These are phyloP conservation scores for Leucocoprinus sp. DNA, from an alignment of 768 basidiomycete genomes.

Conservation along the genomic window DNA sequence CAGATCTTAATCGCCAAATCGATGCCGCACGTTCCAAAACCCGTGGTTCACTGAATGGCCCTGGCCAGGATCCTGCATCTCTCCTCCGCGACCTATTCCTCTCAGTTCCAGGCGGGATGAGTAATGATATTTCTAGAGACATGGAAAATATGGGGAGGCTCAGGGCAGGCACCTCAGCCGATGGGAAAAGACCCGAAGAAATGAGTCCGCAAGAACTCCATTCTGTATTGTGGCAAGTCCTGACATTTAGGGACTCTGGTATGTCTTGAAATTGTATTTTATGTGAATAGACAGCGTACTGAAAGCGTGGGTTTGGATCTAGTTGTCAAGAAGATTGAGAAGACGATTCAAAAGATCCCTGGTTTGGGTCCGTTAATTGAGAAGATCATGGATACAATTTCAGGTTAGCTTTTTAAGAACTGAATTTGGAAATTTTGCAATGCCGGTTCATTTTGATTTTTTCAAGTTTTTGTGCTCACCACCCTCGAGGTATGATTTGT, in stretches of 20 bases:
- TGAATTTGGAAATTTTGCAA: conserved; percentile 20
- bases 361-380: conserved; percentile 68
- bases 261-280: conserved; percentile 11
- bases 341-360: conserved; percentile 79
- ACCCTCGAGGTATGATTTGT: conserved; percentile 58
- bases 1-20: conserved; percentile 77
- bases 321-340: conserved; percentile 75
- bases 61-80: conserved; percentile 31
- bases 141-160: conserved; percentile 69
- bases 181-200: conserved; percentile 64
- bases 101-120: conserved; percentile 53
- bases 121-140: conserved; percentile 60
- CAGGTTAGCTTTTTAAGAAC: conserved; percentile 30
- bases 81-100: conserved; percentile 53
- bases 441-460: too few species aligned
- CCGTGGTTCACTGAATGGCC: conserved; percentile 26
- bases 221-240: conserved; percentile 72
- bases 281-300: background rate
- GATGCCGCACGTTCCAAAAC: conserved; percentile 54
- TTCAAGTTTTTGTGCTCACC: conserved; percentile 81
- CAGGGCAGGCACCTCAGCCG: conserved; percentile 46
- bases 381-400: conserved; percentile 68
- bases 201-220: conserved; percentile 90
- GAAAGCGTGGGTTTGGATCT: background rate
- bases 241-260: conserved; percentile 80